Conservation (phyloP, 768 basidiomycete genomes). For the Daedaleopsis nitida region DNA sequence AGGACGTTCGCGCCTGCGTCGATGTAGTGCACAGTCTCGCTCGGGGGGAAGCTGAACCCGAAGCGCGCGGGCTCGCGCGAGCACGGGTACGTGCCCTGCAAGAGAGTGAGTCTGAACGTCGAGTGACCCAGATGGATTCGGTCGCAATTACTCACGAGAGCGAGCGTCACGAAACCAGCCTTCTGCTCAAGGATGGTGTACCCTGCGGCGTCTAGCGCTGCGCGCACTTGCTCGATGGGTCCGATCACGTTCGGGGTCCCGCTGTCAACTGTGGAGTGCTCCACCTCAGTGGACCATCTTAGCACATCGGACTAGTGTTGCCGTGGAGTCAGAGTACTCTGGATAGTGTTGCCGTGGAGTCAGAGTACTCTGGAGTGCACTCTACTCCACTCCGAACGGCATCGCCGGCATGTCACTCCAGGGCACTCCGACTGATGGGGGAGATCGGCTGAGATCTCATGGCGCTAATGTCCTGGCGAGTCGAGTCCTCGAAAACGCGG, state of each 20-base stretch:
- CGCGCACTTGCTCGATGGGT: constrained; percentile 4
- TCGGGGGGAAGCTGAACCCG: constrained; percentile 21
- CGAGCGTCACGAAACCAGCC: background rate
- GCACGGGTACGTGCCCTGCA: constrained; percentile 19
- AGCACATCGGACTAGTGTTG: no score
- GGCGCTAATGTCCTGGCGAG: no score
- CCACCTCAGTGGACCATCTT: no score
- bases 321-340: no score
- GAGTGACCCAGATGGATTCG: background rate
- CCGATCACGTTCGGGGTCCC: constrained; percentile 16
- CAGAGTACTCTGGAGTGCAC: no score
- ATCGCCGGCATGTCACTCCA: no score
- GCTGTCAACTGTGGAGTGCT: constrained; percentile 7
- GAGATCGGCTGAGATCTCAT: no score
- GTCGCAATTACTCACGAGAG: background rate
- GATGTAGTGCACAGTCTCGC: constrained; percentile 16
- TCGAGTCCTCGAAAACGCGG: no score
- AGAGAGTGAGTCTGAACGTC: background rate
- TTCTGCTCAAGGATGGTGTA: constrained; percentile 16
- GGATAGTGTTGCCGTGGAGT: no score
- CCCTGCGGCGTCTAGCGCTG: background rate
- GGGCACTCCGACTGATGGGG: no score
- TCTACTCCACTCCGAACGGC: no score
- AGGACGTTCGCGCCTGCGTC: constrained; percentile 14
- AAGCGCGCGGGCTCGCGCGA: constrained; percentile 11